Percentiles rank a stretch among this genome's conserved stretches.
Conservation (phyloP, 805 yeast species). For the Pichia californica region DNA sequence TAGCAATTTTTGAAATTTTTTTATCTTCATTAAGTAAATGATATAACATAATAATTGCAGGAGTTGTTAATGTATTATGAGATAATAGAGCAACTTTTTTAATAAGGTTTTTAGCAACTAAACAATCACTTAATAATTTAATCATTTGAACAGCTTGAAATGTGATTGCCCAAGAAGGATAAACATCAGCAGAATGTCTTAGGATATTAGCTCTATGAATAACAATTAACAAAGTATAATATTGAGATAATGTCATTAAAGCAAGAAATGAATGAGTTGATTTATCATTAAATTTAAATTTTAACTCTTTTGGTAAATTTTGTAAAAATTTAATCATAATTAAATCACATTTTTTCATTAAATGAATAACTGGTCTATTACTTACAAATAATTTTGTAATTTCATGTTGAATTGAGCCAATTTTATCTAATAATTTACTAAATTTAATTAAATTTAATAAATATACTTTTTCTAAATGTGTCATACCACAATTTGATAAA, state of each 20-base stretch:
- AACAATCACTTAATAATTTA: slow-evolving; percentile 50
- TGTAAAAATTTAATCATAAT: slow-evolving; percentile 74
- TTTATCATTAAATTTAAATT: slow-evolving; percentile 52
- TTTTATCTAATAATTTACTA: slow-evolving; percentile 65
- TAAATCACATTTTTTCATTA: slow-evolving; percentile 59
- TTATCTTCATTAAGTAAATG: slow-evolving; percentile 38
- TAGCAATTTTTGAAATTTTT: slow-evolving; percentile 20
- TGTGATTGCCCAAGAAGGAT: slow-evolving; percentile 72
- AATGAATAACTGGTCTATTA: slow-evolving; percentile 33
- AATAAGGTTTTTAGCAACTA: slow-evolving; percentile 50
- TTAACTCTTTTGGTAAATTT: slow-evolving; percentile 54
- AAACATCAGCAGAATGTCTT: slow-evolving; percentile 26
- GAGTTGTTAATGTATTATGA: slow-evolving; percentile 42
- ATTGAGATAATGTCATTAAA: slow-evolving; percentile 58
- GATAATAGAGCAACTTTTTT: slow-evolving; percentile 33
- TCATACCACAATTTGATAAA: slow-evolving; percentile 48
- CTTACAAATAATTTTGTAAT: slow-evolving; percentile 55
- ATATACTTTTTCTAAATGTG: slow-evolving; percentile 45
- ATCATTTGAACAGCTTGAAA: slow-evolving; percentile 79
- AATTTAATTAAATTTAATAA: slow-evolving; percentile 60
- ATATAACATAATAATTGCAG: slow-evolving; percentile 63
- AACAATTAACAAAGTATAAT: slow-evolving; percentile 65
- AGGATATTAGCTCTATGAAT: slow-evolving; percentile 65
- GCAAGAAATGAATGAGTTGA: slow-evolving; percentile 49
- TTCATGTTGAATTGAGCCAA: slow-evolving; percentile 61